Base-by-base conservation (phyloP, 2,329 filamentous ascomycete genomes). In the Monilinia aucupariae region DNA sequence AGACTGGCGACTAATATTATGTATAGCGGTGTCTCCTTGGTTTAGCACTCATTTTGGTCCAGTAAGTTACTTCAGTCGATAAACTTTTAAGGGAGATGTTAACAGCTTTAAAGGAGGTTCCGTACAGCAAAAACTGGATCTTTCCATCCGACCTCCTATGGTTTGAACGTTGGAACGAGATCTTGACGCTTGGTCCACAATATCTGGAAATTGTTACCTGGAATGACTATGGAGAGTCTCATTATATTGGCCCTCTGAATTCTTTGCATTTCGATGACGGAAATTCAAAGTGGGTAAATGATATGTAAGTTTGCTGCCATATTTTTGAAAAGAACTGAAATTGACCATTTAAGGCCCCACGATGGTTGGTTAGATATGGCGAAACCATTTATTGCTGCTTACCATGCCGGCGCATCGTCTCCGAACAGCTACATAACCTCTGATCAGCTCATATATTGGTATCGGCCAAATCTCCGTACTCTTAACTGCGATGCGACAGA, bases 221-320 rank as follows among this genome's bases (percentile, higher is more conserved):
- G 79, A 82, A 82, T 64, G 81, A 83, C 64, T 82, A 76, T 64
- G 80, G 81, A 7, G 81, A 83, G 67, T 76, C 79, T 1, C 79
- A 82, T 67, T 81, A 82, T 66, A 80, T 81, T 54, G 79, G 79
- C 10, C 78, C 69, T 6, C 78, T 4, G 68, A 81, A 59, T 73
- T 77, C 15, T 75, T 76, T 62, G 71, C 68, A 70, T 51, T 65
- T 58, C 30, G 68, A 69, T 52, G 66, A 69, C 54, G 68, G 68
- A 39, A 68, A 67, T 32, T 79, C 81, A 2, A 78, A 76, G 62
- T 74, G 75, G 67, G 55, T 59, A n/a, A 70, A 70, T 37, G 68
- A 70, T 30, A 70, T 70, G 68, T 69, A 54, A 56, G 64, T 58
- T 5, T 3, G 6, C n/a, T 25, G 43, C 4, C 10, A 9, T 32